These are phyloP conservation scores for Chrysosphaeria jannelii DNA, from an alignment of 2,329 filamentous ascomycete genomes.

Conservation along the genomic window DNA sequence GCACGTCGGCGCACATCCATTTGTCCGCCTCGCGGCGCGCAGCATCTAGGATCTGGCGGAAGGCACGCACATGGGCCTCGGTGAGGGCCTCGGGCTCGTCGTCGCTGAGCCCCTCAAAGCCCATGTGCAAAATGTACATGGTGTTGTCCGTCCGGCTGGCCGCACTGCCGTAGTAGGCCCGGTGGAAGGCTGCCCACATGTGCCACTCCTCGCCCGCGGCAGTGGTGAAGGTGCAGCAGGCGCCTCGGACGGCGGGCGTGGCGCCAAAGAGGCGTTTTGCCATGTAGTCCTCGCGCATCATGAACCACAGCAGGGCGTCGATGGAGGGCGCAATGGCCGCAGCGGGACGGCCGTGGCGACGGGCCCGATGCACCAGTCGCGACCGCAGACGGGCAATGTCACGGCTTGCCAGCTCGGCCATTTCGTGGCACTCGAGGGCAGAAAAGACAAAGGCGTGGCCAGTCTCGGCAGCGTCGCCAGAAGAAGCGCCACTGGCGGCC, in stretches of 20 bases:
- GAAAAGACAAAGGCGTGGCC: slow-evolving; percentile 1
- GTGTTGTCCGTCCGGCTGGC: slow-evolving; percentile 28
- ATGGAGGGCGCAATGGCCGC: slow-evolving; percentile 40
- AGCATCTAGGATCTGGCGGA: slow-evolving; percentile 31
- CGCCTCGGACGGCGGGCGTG: slow-evolving; percentile 34
- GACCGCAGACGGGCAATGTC: slow-evolving; percentile 32
- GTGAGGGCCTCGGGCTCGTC: slow-evolving; percentile 11
- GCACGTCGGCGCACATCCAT: slow-evolving; percentile 40
- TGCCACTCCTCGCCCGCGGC: slow-evolving; percentile 13
- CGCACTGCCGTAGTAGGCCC: slow-evolving; percentile 28
- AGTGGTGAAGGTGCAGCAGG: slow-evolving; percentile 25
- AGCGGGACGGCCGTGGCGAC: slow-evolving; percentile 7
- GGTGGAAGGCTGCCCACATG: slow-evolving; percentile 48
- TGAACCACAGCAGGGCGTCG: slow-evolving; percentile 44
- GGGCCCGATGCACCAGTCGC: slow-evolving; percentile 12
- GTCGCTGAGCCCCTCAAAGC: slow-evolving; percentile 25
- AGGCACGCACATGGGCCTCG: slow-evolving; percentile 15
- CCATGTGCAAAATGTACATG: slow-evolving; percentile 37
- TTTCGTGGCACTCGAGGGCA: slow-evolving; percentile 25
- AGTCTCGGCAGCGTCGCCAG: too few species aligned
- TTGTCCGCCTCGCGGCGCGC: slow-evolving; percentile 39
- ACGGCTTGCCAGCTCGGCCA: slow-evolving; percentile 27
- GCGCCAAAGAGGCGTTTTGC: slow-evolving; percentile 26
- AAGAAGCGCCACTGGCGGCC: too few species aligned
- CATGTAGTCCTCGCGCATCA: slow-evolving; percentile 56